Evolutionary conservation across 768 basidiomycete genomes (phyloP).

Genomic region (Neoboletus magnificus): DNA sequence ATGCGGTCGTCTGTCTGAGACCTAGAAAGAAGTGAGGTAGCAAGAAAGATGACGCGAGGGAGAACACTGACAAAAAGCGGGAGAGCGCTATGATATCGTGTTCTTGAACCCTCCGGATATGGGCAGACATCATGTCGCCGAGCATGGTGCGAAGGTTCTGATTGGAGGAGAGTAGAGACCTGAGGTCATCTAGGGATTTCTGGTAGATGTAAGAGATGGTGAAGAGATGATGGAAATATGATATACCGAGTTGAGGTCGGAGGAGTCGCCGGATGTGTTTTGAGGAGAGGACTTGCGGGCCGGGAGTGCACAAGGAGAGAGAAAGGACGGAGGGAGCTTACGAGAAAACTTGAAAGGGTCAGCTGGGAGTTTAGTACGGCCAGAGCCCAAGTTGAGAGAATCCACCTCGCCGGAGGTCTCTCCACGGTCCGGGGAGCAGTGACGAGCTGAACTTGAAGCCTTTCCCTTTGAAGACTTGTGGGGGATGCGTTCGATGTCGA

Average conservation of each 20-base stretch:
- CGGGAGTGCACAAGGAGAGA: background rate
- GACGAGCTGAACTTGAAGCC: conserved; percentile 2
- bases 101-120: conserved; percentile 18
- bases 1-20: conserved; percentile 38
- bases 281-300: conserved; percentile 9
- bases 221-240: background rate
- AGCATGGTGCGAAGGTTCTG: conserved; percentile 14
- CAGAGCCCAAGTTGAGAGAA: conserved; percentile 17
- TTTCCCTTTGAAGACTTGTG: conserved; percentile 6
- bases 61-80: conserved; percentile 34
- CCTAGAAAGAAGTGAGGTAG: conserved; percentile 22
- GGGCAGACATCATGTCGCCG: conserved; percentile 24
- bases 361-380: background rate
- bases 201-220: conserved; percentile 6
- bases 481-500: conserved; percentile 27
- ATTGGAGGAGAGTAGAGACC: conserved; percentile 22
- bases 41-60: background rate
- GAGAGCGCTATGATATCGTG: conserved; percentile 43
- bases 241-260: conserved; percentile 19
- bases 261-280: conserved; percentile 1
- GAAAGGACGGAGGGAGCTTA: background rate
- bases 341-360: conserved; percentile 23
- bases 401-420: conserved; percentile 23
- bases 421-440: conserved; percentile 12
- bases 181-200: conserved; percentile 30